A percentile compares a stretch with the other conserved stretches of the same genome.
phyloP scores from a whole-genome alignment of 768 basidiomycete genomes.

The Pulveroboletus sp. region DNA sequence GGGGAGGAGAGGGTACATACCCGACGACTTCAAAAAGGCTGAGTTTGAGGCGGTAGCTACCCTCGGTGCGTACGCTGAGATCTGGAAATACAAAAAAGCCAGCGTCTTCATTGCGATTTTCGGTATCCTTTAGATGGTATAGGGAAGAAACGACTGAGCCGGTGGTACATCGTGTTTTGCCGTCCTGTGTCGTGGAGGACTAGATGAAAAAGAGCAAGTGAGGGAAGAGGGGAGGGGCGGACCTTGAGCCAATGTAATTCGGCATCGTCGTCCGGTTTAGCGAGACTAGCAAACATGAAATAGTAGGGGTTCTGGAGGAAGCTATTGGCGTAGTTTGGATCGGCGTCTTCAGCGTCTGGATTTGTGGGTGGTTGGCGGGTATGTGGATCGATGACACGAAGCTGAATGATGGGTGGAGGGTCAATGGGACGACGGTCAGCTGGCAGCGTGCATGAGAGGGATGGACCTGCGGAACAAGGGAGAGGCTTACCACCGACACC shows the following conservation, averaged over 20 bases:
- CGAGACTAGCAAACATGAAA: slow-evolving; percentile 91
- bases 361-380: slow-evolving; percentile 31
- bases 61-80: slow-evolving; percentile 87
- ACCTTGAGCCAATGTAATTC: slow-evolving; percentile 87
- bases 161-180: slow-evolving; percentile 86
- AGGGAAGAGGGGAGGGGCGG: slow-evolving; percentile 1
- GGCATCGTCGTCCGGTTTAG: slow-evolving; percentile 82
- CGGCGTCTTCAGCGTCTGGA: slow-evolving; percentile 31
- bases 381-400: slow-evolving; percentile 74
- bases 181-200: slow-evolving; percentile 52
- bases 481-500: slow-evolving; percentile 78
- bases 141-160: slow-evolving; percentile 87
- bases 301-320: slow-evolving; percentile 92
- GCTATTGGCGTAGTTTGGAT: slow-evolving; percentile 45
- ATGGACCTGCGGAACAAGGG: slow-evolving; percentile 2
- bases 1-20: slow-evolving; percentile 35
- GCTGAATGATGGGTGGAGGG: slow-evolving; percentile 94
- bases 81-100: slow-evolving; percentile 98
- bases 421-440: slow-evolving; percentile 96
- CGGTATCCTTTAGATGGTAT: slow-evolving; percentile 82
- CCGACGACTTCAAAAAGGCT: slow-evolving; percentile 88
- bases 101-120: slow-evolving; percentile 61
- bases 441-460: slow-evolving; percentile 26
- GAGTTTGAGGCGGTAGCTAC: slow-evolving; percentile 70
- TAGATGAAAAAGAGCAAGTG: background rate